Percentiles rank a stretch among this genome's conserved stretches.
Conservation (phyloP, 208 protist species). For the Acanthamoeba royreba region DNA sequence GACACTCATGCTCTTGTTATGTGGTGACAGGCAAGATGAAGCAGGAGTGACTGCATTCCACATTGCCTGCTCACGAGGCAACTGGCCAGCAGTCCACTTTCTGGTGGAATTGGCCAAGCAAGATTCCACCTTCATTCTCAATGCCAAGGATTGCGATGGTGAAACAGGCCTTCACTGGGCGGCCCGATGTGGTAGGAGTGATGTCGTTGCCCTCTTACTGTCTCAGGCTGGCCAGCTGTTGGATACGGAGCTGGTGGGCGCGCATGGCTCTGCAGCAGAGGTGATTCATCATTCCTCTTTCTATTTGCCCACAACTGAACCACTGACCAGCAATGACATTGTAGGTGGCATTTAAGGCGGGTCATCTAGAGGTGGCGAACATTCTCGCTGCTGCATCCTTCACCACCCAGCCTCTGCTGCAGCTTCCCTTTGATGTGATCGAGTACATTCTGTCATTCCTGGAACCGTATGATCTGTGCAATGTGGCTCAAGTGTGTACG, state of each 20-base stretch:
- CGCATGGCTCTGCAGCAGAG: background rate
- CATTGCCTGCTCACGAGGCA: background rate
- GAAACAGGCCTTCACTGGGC: background rate
- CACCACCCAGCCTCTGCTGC: too few relatives aligned
- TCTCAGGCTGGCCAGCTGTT: background rate
- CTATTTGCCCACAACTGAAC: background rate
- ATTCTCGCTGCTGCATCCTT: too few relatives aligned
- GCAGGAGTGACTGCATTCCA: background rate
- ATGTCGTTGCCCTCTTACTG: background rate
- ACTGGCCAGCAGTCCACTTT: background rate
- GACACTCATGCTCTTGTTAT: too few relatives aligned
- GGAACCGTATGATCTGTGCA: background rate
- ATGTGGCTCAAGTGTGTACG: background rate
- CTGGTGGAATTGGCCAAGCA: background rate
- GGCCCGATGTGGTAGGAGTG: background rate
- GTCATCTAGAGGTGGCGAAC: too few relatives aligned
- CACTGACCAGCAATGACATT: background rate
- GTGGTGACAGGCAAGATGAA: background rate
- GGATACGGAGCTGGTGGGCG: background rate
- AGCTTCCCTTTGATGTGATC: background rate
- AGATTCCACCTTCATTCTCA: background rate
- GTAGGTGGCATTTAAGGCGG: background rate
- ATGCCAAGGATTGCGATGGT: background rate
- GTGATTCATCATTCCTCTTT: background rate
- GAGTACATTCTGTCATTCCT: background rate